phyloP scores from a whole-genome alignment of 306 rosid genomes.

The Dryas octopetala region DNA sequence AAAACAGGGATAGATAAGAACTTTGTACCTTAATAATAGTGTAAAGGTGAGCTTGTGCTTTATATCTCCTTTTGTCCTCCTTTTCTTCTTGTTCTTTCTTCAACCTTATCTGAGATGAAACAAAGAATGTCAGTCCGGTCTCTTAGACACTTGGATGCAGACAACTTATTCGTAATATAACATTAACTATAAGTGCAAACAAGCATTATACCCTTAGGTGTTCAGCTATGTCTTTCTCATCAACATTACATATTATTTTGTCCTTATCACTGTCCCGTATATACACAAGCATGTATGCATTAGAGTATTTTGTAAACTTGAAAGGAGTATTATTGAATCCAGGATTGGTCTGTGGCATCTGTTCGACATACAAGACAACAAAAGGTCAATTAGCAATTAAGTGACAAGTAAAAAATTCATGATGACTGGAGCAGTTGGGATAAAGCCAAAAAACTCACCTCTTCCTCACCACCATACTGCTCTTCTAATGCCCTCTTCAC shows the following conservation, averaged over 20 bases:
- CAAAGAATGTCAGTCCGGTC: constrained; percentile 17
- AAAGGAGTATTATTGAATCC: constrained; percentile 85
- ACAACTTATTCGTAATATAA: neutral
- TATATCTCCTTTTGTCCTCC: constrained; percentile 78
- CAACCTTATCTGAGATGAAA: constrained; percentile 62
- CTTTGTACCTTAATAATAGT: constrained; percentile 70
- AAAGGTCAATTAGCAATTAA: constrained; percentile 23
- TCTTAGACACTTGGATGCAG: constrained; percentile 15
- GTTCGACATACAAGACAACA: constrained; percentile 28
- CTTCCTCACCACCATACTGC: constrained; percentile 96
- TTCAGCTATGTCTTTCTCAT: constrained; percentile 84
- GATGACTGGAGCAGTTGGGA: neutral
- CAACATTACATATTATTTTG: constrained; percentile 82
- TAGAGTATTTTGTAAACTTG: constrained; percentile 86
- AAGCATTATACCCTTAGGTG: constrained; percentile 66
- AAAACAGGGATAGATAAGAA: constrained; percentile 1
- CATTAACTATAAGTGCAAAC: constrained; percentile 10
- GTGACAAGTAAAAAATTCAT: neutral
- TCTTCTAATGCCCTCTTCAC: constrained; percentile 83
- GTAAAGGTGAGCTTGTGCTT: constrained; percentile 86
- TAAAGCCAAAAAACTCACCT: constrained; percentile 41
- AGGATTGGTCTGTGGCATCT: constrained; percentile 87
- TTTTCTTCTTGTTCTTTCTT: constrained; percentile 89
- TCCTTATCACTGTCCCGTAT: constrained; percentile 90
- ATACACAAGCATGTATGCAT: constrained; percentile 96